These are phyloP conservation scores for Rubia peregrina DNA, from an alignment of 305 asterid species.

Conservation along the genomic window DNA sequence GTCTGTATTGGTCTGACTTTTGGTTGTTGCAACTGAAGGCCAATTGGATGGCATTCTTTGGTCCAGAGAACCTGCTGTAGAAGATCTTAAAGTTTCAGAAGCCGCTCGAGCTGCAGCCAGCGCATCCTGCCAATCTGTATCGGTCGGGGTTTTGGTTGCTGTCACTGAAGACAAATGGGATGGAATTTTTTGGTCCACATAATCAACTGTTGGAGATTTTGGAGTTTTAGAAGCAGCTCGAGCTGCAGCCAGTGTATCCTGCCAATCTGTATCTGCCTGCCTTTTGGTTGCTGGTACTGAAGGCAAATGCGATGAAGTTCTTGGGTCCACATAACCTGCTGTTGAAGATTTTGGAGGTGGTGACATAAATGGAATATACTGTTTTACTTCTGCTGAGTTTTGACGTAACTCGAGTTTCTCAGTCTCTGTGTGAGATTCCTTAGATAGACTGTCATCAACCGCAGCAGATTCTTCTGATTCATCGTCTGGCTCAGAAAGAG, in stretches of 20 bases:
- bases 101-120: conserved; percentile 87
- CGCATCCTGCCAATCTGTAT: conserved; percentile 65
- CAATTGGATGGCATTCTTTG: not conserved
- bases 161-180: conserved; percentile 23
- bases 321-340: conserved; percentile 6
- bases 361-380: conserved; percentile 59
- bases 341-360: conserved; percentile 42
- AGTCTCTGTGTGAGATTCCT: conserved; percentile 19
- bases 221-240: conserved; percentile 68
- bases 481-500: conserved; percentile 52
- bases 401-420: conserved; percentile 24
- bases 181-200: conserved; percentile 4
- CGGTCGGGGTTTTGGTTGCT: conserved; percentile 25
- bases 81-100: conserved; percentile 82
- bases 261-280: conserved; percentile 44
- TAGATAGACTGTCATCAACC: conserved; percentile 14
- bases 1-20: conserved; percentile 35
- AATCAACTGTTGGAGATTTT: conserved; percentile 22
- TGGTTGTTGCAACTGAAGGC: conserved; percentile 16
- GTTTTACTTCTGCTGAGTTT: conserved; percentile 38
- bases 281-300: conserved; percentile 23
- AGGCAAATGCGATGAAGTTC: conserved; percentile 18
- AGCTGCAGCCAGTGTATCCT: conserved; percentile 82
- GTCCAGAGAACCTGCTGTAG: conserved; percentile 32
- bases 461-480: conserved; percentile 35